A percentile compares a stretch with the other conserved stretches of the same genome.
Conservation (phyloP, 495 filamentous ascomycete genomes). For the Annulohypoxylon bovei region DNA sequence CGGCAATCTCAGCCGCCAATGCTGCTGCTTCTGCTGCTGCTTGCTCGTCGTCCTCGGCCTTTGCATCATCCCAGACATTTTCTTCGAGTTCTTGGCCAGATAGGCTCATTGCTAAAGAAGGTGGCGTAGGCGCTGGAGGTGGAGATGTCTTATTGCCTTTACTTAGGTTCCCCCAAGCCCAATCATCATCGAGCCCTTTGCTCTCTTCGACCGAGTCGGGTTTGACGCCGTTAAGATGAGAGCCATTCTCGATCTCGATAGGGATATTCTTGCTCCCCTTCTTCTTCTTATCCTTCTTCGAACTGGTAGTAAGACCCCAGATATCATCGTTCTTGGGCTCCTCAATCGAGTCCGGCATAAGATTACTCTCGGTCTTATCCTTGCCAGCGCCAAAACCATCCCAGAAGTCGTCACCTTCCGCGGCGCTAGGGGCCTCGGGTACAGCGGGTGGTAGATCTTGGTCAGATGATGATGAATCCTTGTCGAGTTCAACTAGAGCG, state of each 20-base stretch:
- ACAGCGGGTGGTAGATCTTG: conserved; percentile 35
- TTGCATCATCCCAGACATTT: conserved; percentile 40
- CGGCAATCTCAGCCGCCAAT: conserved; percentile 41
- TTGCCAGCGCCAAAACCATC: conserved; percentile 47
- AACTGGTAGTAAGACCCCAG: conserved; percentile 48
- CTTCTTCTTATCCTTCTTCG: conserved; percentile 56
- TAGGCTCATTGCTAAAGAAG: conserved; percentile 49
- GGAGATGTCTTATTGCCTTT: conserved; percentile 56
- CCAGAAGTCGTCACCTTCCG: conserved; percentile 48
- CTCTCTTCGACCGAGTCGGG: conserved; percentile 56
- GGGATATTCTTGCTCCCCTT: conserved; percentile 53
- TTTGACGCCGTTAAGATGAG: conserved; percentile 47
- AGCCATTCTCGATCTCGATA: conserved; percentile 51
- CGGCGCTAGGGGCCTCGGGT: conserved; percentile 34
- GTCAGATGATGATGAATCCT: conserved; percentile 27
- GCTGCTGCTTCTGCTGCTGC: conserved; percentile 28
- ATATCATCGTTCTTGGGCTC: conserved; percentile 56
- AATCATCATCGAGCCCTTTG: conserved; percentile 51
- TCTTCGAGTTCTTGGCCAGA: conserved; percentile 30
- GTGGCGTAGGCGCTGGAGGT: conserved; percentile 54
- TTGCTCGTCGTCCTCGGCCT: conserved; percentile 29
- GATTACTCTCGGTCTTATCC: conserved; percentile 45
- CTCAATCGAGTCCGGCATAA: conserved; percentile 58
- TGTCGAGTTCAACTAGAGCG: conserved; percentile 49
- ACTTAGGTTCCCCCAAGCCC: conserved; percentile 49